These are phyloP conservation scores for Silybum marianum DNA, from an alignment of 129 eudicot species.

Conservation along the genomic window DNA sequence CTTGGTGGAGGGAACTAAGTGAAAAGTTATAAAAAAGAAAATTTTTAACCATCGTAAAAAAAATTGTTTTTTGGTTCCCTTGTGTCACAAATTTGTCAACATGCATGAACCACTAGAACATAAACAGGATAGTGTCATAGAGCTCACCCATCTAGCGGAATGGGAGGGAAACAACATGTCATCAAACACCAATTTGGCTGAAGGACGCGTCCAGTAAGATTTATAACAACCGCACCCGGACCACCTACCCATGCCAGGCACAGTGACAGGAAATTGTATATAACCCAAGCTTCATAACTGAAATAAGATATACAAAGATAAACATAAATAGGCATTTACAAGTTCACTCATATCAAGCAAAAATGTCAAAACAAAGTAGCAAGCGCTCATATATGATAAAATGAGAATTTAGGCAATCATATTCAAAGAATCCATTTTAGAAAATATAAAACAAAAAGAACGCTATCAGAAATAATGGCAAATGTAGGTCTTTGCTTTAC, in stretches of 20 bases:
- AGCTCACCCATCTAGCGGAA: slow-evolving; percentile 86
- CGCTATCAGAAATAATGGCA: neutral
- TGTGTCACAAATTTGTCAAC: no score
- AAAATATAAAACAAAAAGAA: neutral
- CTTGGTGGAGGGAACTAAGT: no score
- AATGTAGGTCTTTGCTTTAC: neutral
- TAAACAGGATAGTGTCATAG: neutral
- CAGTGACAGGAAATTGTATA: slow-evolving; percentile 79
- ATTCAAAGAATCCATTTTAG: neutral
- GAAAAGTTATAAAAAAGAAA: no score
- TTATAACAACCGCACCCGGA: slow-evolving; percentile 87
- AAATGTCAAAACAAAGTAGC: slow-evolving; percentile 11
- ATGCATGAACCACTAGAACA: no score
- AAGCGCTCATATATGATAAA: neutral
- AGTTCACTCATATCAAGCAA: slow-evolving; percentile 5
- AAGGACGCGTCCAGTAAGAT: slow-evolving; percentile 66
- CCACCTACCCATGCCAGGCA: slow-evolving; percentile 99
- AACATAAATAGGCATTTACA: slow-evolving; percentile 5
- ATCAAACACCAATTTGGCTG: slow-evolving; percentile 80
- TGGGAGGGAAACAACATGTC: slow-evolving; percentile 91
- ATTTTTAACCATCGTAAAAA: no score
- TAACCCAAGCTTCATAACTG: slow-evolving; percentile 99
- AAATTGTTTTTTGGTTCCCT: no score
- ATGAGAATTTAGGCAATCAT: slow-evolving; percentile 1
- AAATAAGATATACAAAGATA: slow-evolving; percentile 12